Evolutionary conservation across 768 basidiomycete genomes (phyloP), one percentile per base, ranked within the genome.

Genomic region (Polyporus arcularius): DNA sequence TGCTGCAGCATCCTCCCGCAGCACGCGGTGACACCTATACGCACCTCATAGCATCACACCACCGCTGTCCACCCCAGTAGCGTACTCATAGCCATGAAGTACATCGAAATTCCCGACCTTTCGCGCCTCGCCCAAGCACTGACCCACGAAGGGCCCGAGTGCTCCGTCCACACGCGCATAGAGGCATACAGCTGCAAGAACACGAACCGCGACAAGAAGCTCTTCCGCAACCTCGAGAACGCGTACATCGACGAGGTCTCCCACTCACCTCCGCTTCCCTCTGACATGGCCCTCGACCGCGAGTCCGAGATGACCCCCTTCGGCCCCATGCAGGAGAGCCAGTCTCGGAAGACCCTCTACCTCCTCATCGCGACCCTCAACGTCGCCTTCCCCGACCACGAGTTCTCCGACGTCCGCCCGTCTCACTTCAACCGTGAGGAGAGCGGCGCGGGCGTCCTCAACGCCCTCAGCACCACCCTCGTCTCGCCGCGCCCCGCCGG

Each of bases 111-210:
- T 53, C 90, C 92, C n/a, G 85, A 88, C 46, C 80, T 96, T 3
- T 85, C 88, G 12, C 82, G 82, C 55, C 85, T 97, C 58, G 86
- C 89, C 0, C 85, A 88, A 70, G 84, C 87, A 15, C 87, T 96
- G 50, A 88, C 89, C 4, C 90, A 92, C 73, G 89, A 93, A 65
- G 92, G 94, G 11, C 85, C 89, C 50, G 92, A 95, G 74, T 93
- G 92, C 74, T 83, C 87, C 4, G 93, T 96, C 7, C 88, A 93
- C 76, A 94, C 93, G 47, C 85, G 94, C 65, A 88, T 98, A 74
- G 96, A 98, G 75, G 96, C 94, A 0, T 99, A 98, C 80, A 92
- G 90, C 71, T 95, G 94, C 84, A 99, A 99, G 84, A 89, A 95
- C 75, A 90, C 97, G 75, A 92, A 93, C 67, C 89, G 92, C 70